phyloP scores from a whole-genome alignment of 1,284 basidiomycete species.

The Lentinula novae-zelandiae region DNA sequence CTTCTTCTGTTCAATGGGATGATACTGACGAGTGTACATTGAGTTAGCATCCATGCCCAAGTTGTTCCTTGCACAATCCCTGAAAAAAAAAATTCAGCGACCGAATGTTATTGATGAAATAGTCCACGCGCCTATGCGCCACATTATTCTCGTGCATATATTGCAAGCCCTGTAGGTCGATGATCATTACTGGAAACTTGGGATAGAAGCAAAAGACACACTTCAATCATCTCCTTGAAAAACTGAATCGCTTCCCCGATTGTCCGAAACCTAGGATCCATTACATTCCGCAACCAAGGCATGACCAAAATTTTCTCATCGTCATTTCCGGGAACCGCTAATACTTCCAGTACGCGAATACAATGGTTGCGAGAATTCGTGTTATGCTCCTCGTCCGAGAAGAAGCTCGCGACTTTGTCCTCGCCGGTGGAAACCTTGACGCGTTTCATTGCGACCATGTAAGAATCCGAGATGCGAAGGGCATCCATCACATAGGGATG shows the following conservation, averaged over 20 bases:
- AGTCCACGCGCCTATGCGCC: slow-evolving; percentile 25
- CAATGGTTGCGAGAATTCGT: no score
- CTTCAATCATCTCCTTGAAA: slow-evolving; percentile 19
- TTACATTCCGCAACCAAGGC: no score
- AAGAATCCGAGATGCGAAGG: no score
- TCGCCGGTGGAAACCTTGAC: no score
- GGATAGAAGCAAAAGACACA: background rate
- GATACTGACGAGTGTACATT: slow-evolving; percentile 24
- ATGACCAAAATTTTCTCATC: no score
- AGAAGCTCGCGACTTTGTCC: no score
- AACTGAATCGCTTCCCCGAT: slow-evolving; percentile 14
- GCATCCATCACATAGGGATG: no score
- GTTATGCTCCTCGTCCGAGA: no score
- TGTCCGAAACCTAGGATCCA: background rate
- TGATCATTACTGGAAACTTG: no score
- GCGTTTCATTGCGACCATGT: no score
- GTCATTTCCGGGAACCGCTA: no score
- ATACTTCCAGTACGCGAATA: no score
- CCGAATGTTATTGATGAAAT: background rate
- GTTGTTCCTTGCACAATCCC: slow-evolving; percentile 30
- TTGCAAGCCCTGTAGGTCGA: slow-evolving; percentile 22
- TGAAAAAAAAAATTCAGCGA: slow-evolving; percentile 12
- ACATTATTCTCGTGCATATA: slow-evolving; percentile 29
- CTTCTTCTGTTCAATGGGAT: slow-evolving; percentile 18
- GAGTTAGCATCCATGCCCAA: slow-evolving; percentile 32